phyloP scores from a whole-genome alignment of 257 asterid genomes.

The Handroanthus guayacan region DNA sequence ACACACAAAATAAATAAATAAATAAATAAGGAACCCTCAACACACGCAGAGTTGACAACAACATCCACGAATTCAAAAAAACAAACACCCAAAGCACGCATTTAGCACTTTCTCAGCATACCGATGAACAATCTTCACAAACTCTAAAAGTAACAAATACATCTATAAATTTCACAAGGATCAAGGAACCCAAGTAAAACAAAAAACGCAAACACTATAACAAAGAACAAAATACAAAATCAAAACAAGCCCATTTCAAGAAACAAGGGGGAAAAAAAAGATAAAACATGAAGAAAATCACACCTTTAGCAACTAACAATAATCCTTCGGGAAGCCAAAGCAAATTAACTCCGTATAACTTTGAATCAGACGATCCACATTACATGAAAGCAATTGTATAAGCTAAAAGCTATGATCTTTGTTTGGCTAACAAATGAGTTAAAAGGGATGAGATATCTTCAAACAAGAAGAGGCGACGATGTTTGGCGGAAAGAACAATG shows the following conservation, averaged over 20 bases:
- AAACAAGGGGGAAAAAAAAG: constrained; percentile 17
- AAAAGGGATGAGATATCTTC: constrained; percentile 12
- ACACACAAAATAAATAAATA: no score
- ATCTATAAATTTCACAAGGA: background rate
- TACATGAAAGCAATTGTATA: constrained; percentile 26
- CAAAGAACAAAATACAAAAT: constrained; percentile 12
- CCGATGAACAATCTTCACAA: background rate
- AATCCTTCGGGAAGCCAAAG: constrained; percentile 12
- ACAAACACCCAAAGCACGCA: constrained; percentile 12
- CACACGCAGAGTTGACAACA: no score
- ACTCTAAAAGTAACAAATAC: background rate
- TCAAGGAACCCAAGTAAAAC: background rate
- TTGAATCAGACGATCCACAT: constrained; percentile 37
- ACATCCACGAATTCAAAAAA: constrained; percentile 24
- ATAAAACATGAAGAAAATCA: constrained; percentile 16
- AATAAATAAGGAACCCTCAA: no score
- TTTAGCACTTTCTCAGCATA: constrained; percentile 16
- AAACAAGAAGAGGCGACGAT: background rate
- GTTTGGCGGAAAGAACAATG: constrained; percentile 53
- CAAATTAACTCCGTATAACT: constrained; percentile 11
- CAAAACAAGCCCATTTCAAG: constrained; percentile 31
- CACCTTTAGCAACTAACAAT: constrained; percentile 27
- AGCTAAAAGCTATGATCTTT: constrained; percentile 1
- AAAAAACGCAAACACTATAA: background rate
- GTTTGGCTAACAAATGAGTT: background rate